A percentile compares a stretch with the other conserved stretches of the same genome.
Evolutionary conservation across 805 yeast species (phyloP).

Genomic region (Kazachstania bromeliacearum): DNA sequence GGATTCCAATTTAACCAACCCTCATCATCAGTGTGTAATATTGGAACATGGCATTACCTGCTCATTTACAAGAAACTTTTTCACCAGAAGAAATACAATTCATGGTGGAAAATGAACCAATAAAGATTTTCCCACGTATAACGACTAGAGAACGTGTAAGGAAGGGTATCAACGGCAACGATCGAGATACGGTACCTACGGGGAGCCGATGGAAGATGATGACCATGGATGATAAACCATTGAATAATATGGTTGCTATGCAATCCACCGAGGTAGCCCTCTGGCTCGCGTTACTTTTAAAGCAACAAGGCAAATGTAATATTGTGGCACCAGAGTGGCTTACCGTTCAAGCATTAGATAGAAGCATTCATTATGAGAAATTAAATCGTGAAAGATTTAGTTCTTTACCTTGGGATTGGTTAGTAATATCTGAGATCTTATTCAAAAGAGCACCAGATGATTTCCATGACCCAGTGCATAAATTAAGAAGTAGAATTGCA

Average conservation of each 20-base stretch:
- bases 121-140: conserved; percentile 66
- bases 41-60: conserved; percentile 65
- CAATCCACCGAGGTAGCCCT: conserved; percentile 63
- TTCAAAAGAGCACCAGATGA: conserved; percentile 69
- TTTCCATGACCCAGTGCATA: conserved; percentile 61
- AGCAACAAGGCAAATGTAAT: conserved; percentile 77
- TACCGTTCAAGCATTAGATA: conserved; percentile 41
- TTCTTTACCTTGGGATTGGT: conserved; percentile 79
- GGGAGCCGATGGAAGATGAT: conserved; percentile 20
- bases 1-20: too few relatives aligned
- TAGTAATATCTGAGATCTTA: conserved; percentile 65
- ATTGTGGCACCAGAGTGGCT: conserved; percentile 86
- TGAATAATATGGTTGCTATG: conserved; percentile 42
- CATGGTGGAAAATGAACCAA: conserved; percentile 69
- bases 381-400: conserved; percentile 50
- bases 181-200: background rate
- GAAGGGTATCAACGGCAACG: conserved; percentile 3
- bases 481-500: conserved; percentile 59
- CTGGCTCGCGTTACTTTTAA: conserved; percentile 80
- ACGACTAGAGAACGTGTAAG: conserved; percentile 22
- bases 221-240: conserved; percentile 30
- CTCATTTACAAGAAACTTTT: conserved; percentile 43
- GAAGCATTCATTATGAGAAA: conserved; percentile 58
- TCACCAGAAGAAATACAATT: conserved; percentile 74
- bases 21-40: too few relatives aligned